Evolutionary conservation across 2,329 filamentous ascomycete genomes (phyloP).

Genomic region (Paracoccidioides lutzii): DNA sequence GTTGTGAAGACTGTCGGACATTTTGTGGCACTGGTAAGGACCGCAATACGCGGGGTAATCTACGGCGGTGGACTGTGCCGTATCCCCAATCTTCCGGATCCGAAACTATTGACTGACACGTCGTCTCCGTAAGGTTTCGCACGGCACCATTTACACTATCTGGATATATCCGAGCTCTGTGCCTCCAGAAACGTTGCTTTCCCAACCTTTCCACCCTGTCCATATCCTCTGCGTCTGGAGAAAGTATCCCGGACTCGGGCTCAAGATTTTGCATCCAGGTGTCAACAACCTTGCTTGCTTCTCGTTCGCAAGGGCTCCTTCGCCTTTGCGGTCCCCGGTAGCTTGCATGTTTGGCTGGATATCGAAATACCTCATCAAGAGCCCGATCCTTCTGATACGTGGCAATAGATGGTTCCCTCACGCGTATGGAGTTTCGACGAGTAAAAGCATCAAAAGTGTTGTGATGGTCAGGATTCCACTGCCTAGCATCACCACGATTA

Average conservation of each 20-base stretch:
- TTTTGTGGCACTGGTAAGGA: constrained; percentile 19
- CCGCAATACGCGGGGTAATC: constrained; percentile 24
- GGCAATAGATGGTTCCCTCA: constrained; percentile 74
- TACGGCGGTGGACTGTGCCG: constrained; percentile 21
- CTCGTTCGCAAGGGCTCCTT: constrained; percentile 48
- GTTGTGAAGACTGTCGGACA: constrained; percentile 37
- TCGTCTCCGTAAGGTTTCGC: constrained; percentile 39
- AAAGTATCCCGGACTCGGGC: constrained; percentile 39
- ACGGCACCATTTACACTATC: constrained; percentile 13
- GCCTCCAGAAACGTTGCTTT: constrained; percentile 32
- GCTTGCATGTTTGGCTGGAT: constrained; percentile 50
- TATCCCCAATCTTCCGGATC: constrained; percentile 39
- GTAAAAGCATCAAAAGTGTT: constrained; percentile 56
- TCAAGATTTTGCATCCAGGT: constrained; percentile 74
- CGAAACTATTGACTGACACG: constrained; percentile 40
- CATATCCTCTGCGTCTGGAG: constrained; percentile 48
- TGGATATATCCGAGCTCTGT: constrained; percentile 37
- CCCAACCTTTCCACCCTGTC: constrained; percentile 48
- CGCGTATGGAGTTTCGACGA: constrained; percentile 46
- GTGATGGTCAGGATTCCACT: constrained; percentile 45
- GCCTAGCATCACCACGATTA: constrained; percentile 47
- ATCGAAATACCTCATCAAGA: constrained; percentile 79
- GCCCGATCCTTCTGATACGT: constrained; percentile 84
- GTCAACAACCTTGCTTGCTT: constrained; percentile 69
- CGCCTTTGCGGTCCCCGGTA: constrained; percentile 45